phyloP scores from a whole-genome alignment of 352 stramenopile genomes.

The Phytopythium vexans region DNA sequence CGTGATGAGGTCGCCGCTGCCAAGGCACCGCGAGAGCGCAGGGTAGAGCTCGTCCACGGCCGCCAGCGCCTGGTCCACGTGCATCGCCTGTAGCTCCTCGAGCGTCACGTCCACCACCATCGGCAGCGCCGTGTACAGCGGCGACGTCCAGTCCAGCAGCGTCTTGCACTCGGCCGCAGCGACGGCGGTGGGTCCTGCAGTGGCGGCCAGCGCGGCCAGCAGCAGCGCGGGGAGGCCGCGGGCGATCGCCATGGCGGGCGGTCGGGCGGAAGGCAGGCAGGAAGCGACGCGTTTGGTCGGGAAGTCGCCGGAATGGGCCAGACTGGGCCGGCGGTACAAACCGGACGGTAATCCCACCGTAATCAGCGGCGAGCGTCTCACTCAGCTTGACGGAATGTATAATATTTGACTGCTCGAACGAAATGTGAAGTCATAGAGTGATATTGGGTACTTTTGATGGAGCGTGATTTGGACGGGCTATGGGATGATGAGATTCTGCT shows the following conservation, averaged over 20 bases:
- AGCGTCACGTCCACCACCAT: constrained; percentile 15
- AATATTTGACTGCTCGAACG: no score
- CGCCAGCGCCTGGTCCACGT: constrained; percentile 24
- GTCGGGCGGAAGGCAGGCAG: not conserved
- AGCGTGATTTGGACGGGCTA: no score
- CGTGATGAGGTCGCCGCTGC: constrained; percentile 23
- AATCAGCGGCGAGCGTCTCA: no score
- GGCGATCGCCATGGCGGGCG: not conserved
- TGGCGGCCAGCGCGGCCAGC: not conserved
- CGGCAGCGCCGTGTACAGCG: constrained; percentile 18
- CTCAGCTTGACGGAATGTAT: no score
- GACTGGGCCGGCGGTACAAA: no score
- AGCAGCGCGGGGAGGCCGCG: not conserved
- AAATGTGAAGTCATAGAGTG: no score
- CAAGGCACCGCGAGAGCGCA: constrained; percentile 36
- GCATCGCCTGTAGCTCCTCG: constrained; percentile 14
- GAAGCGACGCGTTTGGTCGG: not conserved
- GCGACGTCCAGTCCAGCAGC: constrained; percentile 11
- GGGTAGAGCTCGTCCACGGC: constrained; percentile 27
- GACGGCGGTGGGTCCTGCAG: not conserved
- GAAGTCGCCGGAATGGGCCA: no score
- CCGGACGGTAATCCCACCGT: no score
- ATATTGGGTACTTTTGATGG: no score
- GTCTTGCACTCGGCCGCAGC: constrained; percentile 7
- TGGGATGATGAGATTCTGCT: no score